Evolutionary conservation across 495 filamentous ascomycete genomes (phyloP).

Genomic region (Aspergillus avenaceus): DNA sequence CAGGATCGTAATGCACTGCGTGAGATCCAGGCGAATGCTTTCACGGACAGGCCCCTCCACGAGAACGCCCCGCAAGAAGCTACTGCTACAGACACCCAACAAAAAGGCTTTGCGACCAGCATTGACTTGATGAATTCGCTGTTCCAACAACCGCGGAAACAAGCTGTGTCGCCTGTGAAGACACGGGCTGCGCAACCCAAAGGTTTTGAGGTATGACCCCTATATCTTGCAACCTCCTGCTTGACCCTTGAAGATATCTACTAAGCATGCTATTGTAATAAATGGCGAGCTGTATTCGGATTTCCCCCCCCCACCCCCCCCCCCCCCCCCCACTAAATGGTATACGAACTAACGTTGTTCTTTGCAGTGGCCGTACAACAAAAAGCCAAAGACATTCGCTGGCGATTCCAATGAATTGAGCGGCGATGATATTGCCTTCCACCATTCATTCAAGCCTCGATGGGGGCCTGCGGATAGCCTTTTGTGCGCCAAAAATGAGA

Average conservation of each 20-base stretch:
- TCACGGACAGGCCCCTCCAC: constrained; percentile 34
- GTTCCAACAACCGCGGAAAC: constrained; percentile 52
- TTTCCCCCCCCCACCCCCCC: too few species aligned
- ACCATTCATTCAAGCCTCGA: constrained; percentile 65
- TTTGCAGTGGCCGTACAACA: constrained; percentile 82
- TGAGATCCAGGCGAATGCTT: constrained; percentile 54
- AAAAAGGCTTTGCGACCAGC: constrained; percentile 65
- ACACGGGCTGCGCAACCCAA: constrained; percentile 47
- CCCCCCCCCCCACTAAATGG: too few species aligned
- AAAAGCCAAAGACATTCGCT: constrained; percentile 61
- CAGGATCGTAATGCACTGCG: constrained; percentile 68
- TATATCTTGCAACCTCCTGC: constrained; percentile 21
- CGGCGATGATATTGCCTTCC: constrained; percentile 53
- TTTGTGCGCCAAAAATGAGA: constrained; percentile 51
- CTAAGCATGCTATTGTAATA: background rate
- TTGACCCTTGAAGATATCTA: background rate
- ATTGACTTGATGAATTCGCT: constrained; percentile 92
- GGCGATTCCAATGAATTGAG: constrained; percentile 55
- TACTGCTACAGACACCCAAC: constrained; percentile 27
- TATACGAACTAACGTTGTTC: constrained; percentile 42
- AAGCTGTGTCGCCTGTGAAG: constrained; percentile 32
- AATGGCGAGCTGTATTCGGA: constrained; percentile 1
- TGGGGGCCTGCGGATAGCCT: constrained; percentile 75
- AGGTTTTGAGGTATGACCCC: constrained; percentile 71
- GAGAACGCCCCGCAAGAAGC: constrained; percentile 33